Base-by-base conservation (phyloP, 768 basidiomycete genomes). In the Mrakia gelida region DNA sequence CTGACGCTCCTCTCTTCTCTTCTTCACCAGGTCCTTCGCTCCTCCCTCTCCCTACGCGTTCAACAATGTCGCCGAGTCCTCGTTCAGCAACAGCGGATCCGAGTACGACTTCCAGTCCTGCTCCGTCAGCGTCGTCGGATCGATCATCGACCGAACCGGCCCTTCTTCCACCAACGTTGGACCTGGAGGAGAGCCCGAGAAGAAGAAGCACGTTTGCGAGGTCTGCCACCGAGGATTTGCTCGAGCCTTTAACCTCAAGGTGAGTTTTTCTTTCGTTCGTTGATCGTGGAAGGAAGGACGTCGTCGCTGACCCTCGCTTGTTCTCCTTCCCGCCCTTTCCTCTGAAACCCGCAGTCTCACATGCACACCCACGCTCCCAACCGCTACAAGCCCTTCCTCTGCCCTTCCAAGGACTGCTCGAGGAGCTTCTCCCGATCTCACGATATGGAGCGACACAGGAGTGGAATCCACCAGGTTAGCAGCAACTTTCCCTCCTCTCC, bases 391-490 rank as follows among this genome's bases (percentile, higher is more conserved):
- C 93, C 94, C 8, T 92, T 93, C 83, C 88, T 90, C 65, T 98
- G 95, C 84, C 92, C 91, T 62, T 92, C 96, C 85, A 87, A 88
- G 62, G 89, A 90, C 3, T 98, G 95, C 80, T 91, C 91, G 49
- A 91, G 95, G 75, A 93, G 93, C 28, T 98, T 98, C 85, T 94
- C 92, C 80, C 91, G 95, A 81, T 92, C 96, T 85, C 95, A 98
- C 83, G 95, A 98, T 82, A 86, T 98, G 11, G 93, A 93, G 18
- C 91, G 95, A 61, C 95, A 98, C 84, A 87, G 92, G 75, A 89
- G 92, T 70, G 92, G 91, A 79, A 94, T 95, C 77, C 93, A 95
- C 81, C 91, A 54, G 90, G 91, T 80, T 91, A 91, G 45, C 73
- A 18, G 7, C 59, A 15, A 59, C 59, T 18, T 26, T 28, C 26